Evolutionary conservation across 2,329 filamentous ascomycete species (phyloP).

Genomic region (Claviceps monticola): DNA sequence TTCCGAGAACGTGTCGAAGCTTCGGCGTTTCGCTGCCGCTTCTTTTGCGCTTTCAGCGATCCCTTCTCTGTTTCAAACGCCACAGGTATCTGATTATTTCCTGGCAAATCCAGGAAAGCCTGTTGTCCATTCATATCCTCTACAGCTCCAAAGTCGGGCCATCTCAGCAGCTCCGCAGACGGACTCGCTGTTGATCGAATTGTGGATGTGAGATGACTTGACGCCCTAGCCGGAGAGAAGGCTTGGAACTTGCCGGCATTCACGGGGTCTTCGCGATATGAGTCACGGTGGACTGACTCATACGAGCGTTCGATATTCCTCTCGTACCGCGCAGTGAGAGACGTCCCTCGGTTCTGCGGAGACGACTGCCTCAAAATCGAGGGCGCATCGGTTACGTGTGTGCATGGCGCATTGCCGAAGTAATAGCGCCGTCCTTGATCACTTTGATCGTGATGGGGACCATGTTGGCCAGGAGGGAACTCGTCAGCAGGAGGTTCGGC

Average conservation of each 20-base stretch:
- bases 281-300: too few species aligned
- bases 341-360: too few species aligned
- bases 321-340: too few species aligned
- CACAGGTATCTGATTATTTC: slow-evolving; percentile 36
- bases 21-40: slow-evolving; percentile 70
- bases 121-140: slow-evolving; percentile 21
- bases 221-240: too few species aligned
- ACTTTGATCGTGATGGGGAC: too few species aligned
- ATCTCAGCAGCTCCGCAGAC: slow-evolving; percentile 17
- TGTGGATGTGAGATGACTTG: too few species aligned
- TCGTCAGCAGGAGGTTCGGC: slow-evolving; percentile 1
- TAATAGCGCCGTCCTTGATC: slow-evolving; percentile 4
- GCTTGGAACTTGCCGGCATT: too few species aligned
- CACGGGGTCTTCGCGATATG: too few species aligned
- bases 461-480: too few species aligned
- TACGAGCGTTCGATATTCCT: too few species aligned
- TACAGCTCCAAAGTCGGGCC: slow-evolving; percentile 15
- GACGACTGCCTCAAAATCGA: too few species aligned
- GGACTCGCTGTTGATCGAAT: neutral
- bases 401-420: slow-evolving; percentile 9
- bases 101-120: slow-evolving; percentile 25
- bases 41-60: slow-evolving; percentile 73
- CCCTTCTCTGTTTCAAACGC: slow-evolving; percentile 70
- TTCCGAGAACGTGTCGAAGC: slow-evolving; percentile 73
- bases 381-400: slow-evolving; percentile 5